Evolutionary conservation across 768 basidiomycete species (phyloP), one percentile per base, ranked within the genome.

Genomic region (Boletus subcaerulescens): DNA sequence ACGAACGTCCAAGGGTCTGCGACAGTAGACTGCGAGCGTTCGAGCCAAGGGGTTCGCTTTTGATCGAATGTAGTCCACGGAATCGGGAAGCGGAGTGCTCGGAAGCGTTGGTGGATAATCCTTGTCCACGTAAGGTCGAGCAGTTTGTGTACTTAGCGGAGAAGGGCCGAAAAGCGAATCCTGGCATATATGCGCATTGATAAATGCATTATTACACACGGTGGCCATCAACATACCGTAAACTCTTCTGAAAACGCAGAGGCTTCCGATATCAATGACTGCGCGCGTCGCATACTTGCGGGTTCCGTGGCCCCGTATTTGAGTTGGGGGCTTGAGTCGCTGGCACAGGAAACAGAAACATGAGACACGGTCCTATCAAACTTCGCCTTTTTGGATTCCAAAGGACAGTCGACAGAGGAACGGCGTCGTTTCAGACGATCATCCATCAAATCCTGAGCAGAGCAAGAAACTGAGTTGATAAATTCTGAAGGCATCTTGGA

Each of bases 221-320:
- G 9, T 20, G 42, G 48, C 5, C 13, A 49, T 17, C 14, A 29
- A 50, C 54, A 50, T 50, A 50, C 63, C 61, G 10, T 54, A 35
- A 22, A 57, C 38, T n/a, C 24, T 29, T 35, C 51, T 17, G 54
- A 65, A 26, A 20, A 57, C 10, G 17, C 5, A 39, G 70, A 62
- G 7, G 43, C 6, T 3, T 71, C 64, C 5, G 76, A 74, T 17
- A 66, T 65, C 45, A 79, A 51, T 3, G 76, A 77, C 17, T 62
- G 65, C 0, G 76, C 77, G 24, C 76, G 71, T 38, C 78, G 71
- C 12, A 77, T 18, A 51, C 77, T 78, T 0, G 76, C 78, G 22
- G 75, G 72, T 5, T 64, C 58, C 26, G 57, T 69, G 4, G 74
- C 71, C 18, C 63, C 50, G 22, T 63, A 71, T 35, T 26, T 45